Conservation (phyloP, 1,284 basidiomycete species). For the Peniophora sp. region DNA sequence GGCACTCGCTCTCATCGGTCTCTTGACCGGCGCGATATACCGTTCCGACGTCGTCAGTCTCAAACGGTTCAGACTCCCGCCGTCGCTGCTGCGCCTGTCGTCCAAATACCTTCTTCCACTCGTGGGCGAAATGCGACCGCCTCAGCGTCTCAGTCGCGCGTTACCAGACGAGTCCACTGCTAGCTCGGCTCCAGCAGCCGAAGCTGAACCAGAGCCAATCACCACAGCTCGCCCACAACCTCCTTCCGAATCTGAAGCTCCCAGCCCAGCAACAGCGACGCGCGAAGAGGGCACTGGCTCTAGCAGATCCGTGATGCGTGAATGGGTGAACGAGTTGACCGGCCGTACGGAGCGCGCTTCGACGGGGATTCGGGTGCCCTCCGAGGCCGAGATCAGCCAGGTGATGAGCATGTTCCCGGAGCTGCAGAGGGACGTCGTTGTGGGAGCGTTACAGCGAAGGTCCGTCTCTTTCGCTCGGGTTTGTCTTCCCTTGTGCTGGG, state of each 20-base stretch:
- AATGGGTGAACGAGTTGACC: conserved; percentile 78
- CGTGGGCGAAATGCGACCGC: conserved; percentile 52
- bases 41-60: conserved; percentile 72
- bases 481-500: neutral
- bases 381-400: conserved; percentile 67
- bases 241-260: conserved; percentile 10
- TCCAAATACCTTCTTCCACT: conserved; percentile 50
- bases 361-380: conserved; percentile 57
- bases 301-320: conserved; percentile 52
- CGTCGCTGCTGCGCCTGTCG: conserved; percentile 41
- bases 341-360: conserved; percentile 43
- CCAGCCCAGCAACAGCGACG: conserved; percentile 5
- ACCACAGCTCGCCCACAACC: conserved; percentile 39
- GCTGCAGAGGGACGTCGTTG: conserved; percentile 64
- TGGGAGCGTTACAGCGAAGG: conserved; percentile 77
- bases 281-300: conserved; percentile 11
- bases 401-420: conserved; percentile 80
- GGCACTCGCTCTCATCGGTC: conserved; percentile 52
- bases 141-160: conserved; percentile 45
- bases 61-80: conserved; percentile 68
- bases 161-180: conserved; percentile 44
- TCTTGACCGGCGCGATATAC: conserved; percentile 69
- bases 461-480: conserved; percentile 27
- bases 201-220: conserved; percentile 42
- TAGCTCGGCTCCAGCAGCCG: conserved; percentile 10